A percentile compares a stretch with the other conserved stretches of the same genome.
Conservation (phyloP, 140 eudicot species). For the Bidens hawaiensis region DNA sequence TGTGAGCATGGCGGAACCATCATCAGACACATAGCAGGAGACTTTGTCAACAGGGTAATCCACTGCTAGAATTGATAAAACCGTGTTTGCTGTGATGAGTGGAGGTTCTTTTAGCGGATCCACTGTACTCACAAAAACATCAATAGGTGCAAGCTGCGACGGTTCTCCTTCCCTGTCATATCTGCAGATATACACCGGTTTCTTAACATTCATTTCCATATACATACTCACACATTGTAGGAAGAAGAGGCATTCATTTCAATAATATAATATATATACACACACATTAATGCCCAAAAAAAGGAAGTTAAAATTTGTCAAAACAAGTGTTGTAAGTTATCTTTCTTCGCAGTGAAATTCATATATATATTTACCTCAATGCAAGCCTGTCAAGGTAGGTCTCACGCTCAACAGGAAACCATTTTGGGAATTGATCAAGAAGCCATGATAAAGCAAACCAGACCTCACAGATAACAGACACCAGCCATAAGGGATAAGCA, state of each 20-base stretch:
- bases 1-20: constrained; percentile 89
- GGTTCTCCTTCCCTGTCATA: constrained; percentile 92
- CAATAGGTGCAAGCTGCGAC: constrained; percentile 89
- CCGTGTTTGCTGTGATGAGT: constrained; percentile 81
- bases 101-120: constrained; percentile 92
- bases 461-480: constrained; percentile 90
- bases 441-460: constrained; percentile 98
- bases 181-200: constrained; percentile 30
- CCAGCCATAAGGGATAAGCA: constrained; percentile 93
- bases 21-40: constrained; percentile 92
- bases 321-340: background rate
- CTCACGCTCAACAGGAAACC: constrained; percentile 91
- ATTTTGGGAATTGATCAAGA: constrained; percentile 93
- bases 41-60: constrained; percentile 95
- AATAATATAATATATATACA: background rate
- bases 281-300: background rate
- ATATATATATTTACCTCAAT: constrained; percentile 50
- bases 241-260: no score
- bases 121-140: constrained; percentile 96
- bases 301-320: background rate
- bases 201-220: no score
- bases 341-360: background rate
- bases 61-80: constrained; percentile 82
- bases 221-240: no score
- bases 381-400: constrained; percentile 92